phyloP scores from a whole-genome alignment of 345 rosid species.

The Eucalyptus pauciflora region DNA sequence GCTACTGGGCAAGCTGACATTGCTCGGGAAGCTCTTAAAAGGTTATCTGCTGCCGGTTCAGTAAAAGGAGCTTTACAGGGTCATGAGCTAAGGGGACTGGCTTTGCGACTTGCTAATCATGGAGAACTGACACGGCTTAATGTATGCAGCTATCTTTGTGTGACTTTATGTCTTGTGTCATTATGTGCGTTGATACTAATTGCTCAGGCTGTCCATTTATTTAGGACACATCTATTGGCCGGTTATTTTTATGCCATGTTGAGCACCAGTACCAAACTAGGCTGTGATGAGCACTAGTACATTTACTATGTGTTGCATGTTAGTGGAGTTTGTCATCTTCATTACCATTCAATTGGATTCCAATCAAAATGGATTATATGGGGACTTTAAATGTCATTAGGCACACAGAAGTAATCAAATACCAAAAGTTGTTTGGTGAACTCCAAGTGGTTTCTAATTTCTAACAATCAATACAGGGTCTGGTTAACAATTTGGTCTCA shows the following conservation, averaged over 20 bases:
- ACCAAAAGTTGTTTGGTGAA: background rate
- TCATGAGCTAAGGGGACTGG: constrained; percentile 84
- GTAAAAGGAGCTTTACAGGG: constrained; percentile 93
- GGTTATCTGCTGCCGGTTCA: constrained; percentile 93
- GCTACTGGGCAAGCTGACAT: constrained; percentile 89
- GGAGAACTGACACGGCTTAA: constrained; percentile 85
- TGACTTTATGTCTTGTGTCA: background rate
- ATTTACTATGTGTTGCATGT: background rate
- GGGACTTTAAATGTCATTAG: background rate
- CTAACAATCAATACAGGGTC: constrained; percentile 32
- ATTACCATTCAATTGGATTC: background rate
- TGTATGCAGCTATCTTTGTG: constrained; percentile 34
- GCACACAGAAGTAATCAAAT: background rate
- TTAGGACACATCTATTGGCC: background rate
- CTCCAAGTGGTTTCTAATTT: background rate
- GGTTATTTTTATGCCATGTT: background rate
- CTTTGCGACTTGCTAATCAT: constrained; percentile 94
- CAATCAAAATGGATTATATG: background rate
- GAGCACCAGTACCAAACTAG: background rate
- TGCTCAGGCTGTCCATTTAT: background rate
- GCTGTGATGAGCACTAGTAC: background rate
- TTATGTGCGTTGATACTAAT: background rate
- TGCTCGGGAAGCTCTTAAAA: constrained; percentile 93
- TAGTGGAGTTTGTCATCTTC: background rate
- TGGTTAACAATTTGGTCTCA: constrained; percentile 83